These are phyloP conservation scores for Scortechinia acanthostroma DNA, from an alignment of 2,329 filamentous ascomycete genomes.

Conservation along the genomic window DNA sequence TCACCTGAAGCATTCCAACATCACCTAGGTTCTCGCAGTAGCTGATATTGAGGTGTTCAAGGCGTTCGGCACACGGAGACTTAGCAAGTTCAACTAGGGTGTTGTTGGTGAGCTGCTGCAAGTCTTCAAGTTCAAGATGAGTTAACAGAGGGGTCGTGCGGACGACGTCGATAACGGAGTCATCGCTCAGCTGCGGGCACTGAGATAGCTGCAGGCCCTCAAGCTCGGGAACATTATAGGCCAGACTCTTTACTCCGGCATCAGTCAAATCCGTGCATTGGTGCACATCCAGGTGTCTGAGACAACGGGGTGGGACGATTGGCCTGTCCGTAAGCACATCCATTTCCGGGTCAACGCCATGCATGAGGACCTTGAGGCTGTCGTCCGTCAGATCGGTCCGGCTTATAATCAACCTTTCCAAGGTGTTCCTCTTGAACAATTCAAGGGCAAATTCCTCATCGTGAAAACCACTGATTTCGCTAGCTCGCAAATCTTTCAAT, in stretches of 20 bases:
- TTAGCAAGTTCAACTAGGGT: constrained; percentile 68
- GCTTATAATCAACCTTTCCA: constrained; percentile 77
- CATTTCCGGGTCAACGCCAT: constrained; percentile 69
- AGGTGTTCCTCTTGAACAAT: constrained; percentile 72
- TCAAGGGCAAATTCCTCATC: constrained; percentile 64
- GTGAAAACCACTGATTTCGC: constrained; percentile 76
- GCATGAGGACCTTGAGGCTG: constrained; percentile 66
- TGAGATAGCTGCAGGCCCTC: constrained; percentile 79
- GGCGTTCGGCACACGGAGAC: constrained; percentile 62
- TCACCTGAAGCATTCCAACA: constrained; percentile 71
- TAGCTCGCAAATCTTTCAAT: constrained; percentile 73
- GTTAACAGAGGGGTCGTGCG: constrained; percentile 71
- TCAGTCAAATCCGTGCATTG: constrained; percentile 71
- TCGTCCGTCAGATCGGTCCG: constrained; percentile 74
- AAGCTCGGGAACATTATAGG: constrained; percentile 68
- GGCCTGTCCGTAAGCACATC: constrained; percentile 74
- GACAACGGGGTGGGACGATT: constrained; percentile 67
- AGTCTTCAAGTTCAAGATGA: constrained; percentile 83
- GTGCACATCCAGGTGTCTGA: constrained; percentile 80
- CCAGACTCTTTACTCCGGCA: constrained; percentile 62
- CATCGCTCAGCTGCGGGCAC: constrained; percentile 68
- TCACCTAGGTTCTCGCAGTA: constrained; percentile 86
- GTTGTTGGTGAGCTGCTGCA: constrained; percentile 69
- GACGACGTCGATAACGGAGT: constrained; percentile 65
- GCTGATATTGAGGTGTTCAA: constrained; percentile 80